phyloP scores from a whole-genome alignment of 768 basidiomycete genomes.

The Boletus rufocinnamomeus region DNA sequence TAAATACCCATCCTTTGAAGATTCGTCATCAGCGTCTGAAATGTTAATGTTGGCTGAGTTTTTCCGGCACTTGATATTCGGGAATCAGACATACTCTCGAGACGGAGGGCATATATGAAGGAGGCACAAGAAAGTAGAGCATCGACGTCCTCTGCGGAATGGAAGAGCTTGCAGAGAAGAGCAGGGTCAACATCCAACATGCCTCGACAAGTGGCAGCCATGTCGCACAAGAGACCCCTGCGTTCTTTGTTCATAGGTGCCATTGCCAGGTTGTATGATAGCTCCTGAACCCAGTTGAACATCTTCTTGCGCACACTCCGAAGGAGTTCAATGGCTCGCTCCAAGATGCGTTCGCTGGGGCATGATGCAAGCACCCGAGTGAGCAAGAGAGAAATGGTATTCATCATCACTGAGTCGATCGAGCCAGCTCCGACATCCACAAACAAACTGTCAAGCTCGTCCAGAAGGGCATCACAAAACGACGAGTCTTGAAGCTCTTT shows the following conservation, averaged over 20 bases:
- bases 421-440: background rate
- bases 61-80: too few relatives aligned
- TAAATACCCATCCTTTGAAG: too few relatives aligned
- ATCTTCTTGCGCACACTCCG: background rate
- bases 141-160: conserved; percentile 16
- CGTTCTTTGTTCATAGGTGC: background rate
- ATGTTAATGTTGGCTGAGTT: too few relatives aligned
- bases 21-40: too few relatives aligned
- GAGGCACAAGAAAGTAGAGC: conserved; percentile 26
- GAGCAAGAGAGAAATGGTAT: conserved; percentile 27
- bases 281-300: background rate
- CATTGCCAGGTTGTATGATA: background rate
- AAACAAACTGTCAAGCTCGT: background rate
- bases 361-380: background rate
- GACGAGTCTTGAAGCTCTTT: background rate
- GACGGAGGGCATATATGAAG: conserved; percentile 18
- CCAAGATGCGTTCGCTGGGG: background rate
- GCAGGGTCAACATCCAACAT: background rate
- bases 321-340: background rate
- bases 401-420: conserved; percentile 32
- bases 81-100: background rate
- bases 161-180: conserved; percentile 6
- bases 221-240: background rate
- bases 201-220: background rate
- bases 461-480: background rate